Evolutionary conservation across 1,139 yeast species (phyloP), one percentile per base, ranked within the genome.

Genomic region (Saccharomyces hybrid): DNA sequence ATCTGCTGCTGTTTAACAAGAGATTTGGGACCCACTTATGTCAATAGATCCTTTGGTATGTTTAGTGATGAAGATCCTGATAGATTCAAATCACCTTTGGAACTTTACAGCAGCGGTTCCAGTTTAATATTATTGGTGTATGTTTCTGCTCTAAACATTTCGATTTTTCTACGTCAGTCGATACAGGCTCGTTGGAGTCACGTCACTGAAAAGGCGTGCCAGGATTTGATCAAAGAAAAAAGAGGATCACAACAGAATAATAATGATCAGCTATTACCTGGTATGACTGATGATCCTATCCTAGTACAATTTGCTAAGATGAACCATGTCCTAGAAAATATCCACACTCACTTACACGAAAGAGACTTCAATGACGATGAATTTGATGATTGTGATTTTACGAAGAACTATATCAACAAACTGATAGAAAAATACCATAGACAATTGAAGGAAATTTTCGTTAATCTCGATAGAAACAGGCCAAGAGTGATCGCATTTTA

Each of bases 1-100:
- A 72, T 88, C 29, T 81, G 90, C 52, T 82, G 85, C n/a, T 77
- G 85, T 2, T 74, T 90, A 70, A 78, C 87, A 1, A 85, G 82
- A 60, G 96, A 90, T 66, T 70, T 89, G 56, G 96, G 96, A 0
- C 76, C 88, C 6, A 81, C 83, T n/a, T 56, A 55, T 32, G 60
- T 59, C 2, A 57, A 57, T 50, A 58, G 62, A 34, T 55, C 61
- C 8, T 61, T 61, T 51, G 62, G 60, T 12, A 61, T 63, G 64
- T 62, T 63, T 48, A 57, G 60, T 47, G 65, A 62, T 24, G 64
- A 58, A 21, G 61, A 58, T 47, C 59, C 59, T 2, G 47, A 54
- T 8, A 51, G 52, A 7, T 48, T 52, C 8, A 54, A 56, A 27
- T 54, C 62, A 21, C 63, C 62, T 8, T 51, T 61, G 11, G 65